Base-by-base conservation (phyloP, 176 grass and related monocot species). In the Carex kokanica region DNA sequence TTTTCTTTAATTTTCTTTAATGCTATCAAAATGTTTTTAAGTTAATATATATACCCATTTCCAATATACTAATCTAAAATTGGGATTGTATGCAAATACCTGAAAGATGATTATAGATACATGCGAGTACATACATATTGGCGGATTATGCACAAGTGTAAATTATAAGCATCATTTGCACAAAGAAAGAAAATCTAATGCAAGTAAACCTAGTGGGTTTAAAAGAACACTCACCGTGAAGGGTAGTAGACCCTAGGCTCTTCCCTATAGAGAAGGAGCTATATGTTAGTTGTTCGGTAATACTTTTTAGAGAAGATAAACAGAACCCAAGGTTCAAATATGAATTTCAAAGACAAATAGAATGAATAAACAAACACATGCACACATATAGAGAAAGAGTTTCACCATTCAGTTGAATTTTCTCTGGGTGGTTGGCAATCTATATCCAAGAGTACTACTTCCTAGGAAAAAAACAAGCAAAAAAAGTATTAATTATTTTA, bases 391-490 rank as follows among this genome's bases (percentile, higher is more conserved):
- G 66, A 64, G 20, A 69, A 60, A 78, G 57, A 71, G 78, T 55
- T 82, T 88, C 86, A 95, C 89, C 91, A 74, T 86, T 85, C 87
- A 80, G 60, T 85, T 70, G 84, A 82, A 74, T 53, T 60, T 74
- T 90, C 86, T 75, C 86, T 82, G 53, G 85, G 49, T 81, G 85
- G 43, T 41, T 68, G 62, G 60, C 58, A 78, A 68, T 98, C 93
- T 86, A 84, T 90, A 86, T 98, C 96, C 53, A 95, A 85, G 63
- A 98, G 80, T 84, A 98, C 93, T n/a, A 98, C 89, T 79, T 98
- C 92, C 71, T 81, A 61, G 78, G 71, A 23, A 32, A 77, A 77
- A 29, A 52, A 29, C 5, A 75, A 75, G 0, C 1, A 54, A 77
- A 56, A 18, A 71, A 55, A 55, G 21, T 7, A 53, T 74, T 15